Conservation (phyloP, 768 basidiomycete genomes). For the Amanita inopinata region DNA sequence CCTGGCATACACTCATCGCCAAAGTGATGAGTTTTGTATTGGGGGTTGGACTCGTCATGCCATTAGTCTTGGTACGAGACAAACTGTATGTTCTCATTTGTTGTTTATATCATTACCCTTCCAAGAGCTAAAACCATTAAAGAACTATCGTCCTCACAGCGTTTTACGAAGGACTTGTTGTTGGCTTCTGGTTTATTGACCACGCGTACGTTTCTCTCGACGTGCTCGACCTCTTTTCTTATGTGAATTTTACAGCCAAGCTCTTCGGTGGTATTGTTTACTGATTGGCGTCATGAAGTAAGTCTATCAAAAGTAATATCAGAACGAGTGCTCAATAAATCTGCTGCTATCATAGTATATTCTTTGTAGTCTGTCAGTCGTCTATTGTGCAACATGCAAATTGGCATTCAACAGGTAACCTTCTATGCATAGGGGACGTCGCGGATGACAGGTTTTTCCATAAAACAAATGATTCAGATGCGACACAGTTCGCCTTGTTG, state of each 20-base stretch:
- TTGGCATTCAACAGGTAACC: constrained; percentile 1
- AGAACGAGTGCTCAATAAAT: constrained; percentile 4
- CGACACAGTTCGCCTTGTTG: constrained; percentile 77
- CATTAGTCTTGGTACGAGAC: constrained; percentile 78
- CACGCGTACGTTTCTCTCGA: constrained; percentile 62
- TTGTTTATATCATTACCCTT: neutral
- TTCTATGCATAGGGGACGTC: constrained; percentile 62
- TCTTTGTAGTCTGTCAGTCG: constrained; percentile 84
- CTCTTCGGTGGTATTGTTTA: constrained; percentile 76
- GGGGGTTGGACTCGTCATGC: constrained; percentile 78
- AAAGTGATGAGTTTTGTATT: constrained; percentile 91
- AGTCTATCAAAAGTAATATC: constrained; percentile 17
- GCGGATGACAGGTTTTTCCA: constrained; percentile 93
- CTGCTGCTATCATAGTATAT: constrained; percentile 35
- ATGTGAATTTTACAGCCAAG: constrained; percentile 38
- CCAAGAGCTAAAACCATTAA: constrained; percentile 21
- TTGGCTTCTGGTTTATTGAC: constrained; percentile 94
- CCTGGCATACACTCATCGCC: constrained; percentile 83
- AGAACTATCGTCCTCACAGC: constrained; percentile 80
- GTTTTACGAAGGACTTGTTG: constrained; percentile 74
- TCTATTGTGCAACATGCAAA: neutral
- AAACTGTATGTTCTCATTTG: constrained; percentile 59
- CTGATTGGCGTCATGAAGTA: constrained; percentile 84
- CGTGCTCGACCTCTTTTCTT: constrained; percentile 6
- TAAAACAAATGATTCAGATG: constrained; percentile 89